Base-by-base conservation (phyloP, 2,329 filamentous ascomycete species). In the Teratosphaeria gauchensis region DNA sequence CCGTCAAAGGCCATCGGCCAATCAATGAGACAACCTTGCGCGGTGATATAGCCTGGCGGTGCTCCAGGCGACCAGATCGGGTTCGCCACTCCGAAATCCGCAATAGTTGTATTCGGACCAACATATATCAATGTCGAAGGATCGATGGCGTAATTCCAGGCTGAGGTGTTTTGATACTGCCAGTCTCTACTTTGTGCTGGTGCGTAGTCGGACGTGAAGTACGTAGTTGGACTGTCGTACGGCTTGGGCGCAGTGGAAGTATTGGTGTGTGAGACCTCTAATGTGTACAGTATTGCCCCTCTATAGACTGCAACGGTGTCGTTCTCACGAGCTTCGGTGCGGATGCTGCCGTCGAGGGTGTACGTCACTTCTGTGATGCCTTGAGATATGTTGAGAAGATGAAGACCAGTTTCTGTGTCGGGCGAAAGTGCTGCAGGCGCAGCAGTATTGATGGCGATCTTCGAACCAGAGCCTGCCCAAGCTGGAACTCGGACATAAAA, bases 401-500 rank as follows among this genome's bases (percentile, higher is more conserved):
- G 74, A 54, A 79, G 67, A 30, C 75, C 72, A 2, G 71, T 74
- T 5, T 62, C 58, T 1, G 70, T 31, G 61, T 78, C 70, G 14
- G 74, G 73, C 8, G 62, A 62, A 7, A 69, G 54, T 52, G 59
- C n/a, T 38, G 59, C 24, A 9, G 60, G 30, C 4, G 8, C 9
- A 14, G 38, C 53, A 33, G 51, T 28, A 28, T 42, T 57, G 16
- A 61, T 38, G 1, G 31, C 28, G 24, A 63, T 55, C 19, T 21
- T 61, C 12, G 65, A 67, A 9, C 57, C 58, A 16, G 66, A 63
- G 32, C 59, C 63, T 2, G 71, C 69, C 78, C 78, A 80, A 8
- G 58, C 58, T 2, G 78, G 78, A n/a, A 80, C 72, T 19, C 78
- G 73, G 54, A 81, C 66, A 58, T 74, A 72, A 59, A 81, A 76